Evolutionary conservation across 116 monocot species (phyloP).

Genomic region (Dioscorea cayenensis): DNA sequence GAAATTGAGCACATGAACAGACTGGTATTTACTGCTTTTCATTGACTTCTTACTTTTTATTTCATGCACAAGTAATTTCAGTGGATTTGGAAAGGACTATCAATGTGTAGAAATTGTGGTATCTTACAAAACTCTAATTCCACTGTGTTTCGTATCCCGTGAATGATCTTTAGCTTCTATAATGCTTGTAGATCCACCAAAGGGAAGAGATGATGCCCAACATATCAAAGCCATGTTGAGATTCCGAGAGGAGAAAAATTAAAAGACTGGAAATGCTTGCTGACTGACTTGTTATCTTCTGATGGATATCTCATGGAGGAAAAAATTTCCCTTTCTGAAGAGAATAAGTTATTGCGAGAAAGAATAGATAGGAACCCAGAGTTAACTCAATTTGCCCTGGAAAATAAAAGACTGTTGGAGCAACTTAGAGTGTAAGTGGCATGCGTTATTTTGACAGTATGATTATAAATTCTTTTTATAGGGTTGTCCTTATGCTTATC

Average conservation of each 20-base stretch:
- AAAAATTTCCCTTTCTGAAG: slow-evolving; percentile 46
- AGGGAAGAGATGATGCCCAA: slow-evolving; percentile 46
- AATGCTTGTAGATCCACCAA: slow-evolving; percentile 30
- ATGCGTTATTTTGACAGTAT: neutral
- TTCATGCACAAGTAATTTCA: neutral
- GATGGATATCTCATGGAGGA: slow-evolving; percentile 53
- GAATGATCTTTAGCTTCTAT: neutral
- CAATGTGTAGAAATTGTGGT: neutral
- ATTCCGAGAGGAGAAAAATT: slow-evolving; percentile 47
- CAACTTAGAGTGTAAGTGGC: slow-evolving; percentile 43
- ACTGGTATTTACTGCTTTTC: slow-evolving; percentile 36
- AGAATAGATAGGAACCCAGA: slow-evolving; percentile 44
- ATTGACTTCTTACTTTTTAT: neutral
- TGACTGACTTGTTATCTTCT: slow-evolving; percentile 39
- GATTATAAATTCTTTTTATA: neutral
- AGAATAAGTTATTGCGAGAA: slow-evolving; percentile 39
- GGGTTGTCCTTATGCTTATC: neutral
- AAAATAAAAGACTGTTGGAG: slow-evolving; percentile 51
- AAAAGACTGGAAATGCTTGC: slow-evolving; percentile 39
- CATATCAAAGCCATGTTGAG: slow-evolving; percentile 22
- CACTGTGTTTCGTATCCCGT: neutral
- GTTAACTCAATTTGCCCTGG: slow-evolving; percentile 42
- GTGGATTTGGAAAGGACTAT: neutral
- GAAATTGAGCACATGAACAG: slow-evolving; percentile 53
- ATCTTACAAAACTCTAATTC: neutral